Conservation (phyloP, 441 rosid genomes). For the Eruca vesicaria region DNA sequence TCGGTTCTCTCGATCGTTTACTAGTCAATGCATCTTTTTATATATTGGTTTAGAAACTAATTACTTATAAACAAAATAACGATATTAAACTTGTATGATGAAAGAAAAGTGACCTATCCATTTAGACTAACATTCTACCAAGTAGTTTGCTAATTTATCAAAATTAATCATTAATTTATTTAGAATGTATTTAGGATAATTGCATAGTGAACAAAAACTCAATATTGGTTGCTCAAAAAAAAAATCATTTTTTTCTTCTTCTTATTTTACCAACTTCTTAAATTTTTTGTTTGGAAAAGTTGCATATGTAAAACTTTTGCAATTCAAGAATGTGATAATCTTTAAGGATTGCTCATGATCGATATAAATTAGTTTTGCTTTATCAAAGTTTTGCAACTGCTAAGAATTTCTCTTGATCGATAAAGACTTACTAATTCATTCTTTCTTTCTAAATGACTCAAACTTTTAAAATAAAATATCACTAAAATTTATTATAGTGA, state of each 20-base stretch:
- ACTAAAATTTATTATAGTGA: neutral
- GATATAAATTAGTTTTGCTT: neutral
- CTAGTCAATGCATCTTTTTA: conserved; percentile 23
- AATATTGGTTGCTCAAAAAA: no score
- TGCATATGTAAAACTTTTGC: neutral
- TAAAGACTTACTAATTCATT: neutral
- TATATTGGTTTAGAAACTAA: no score
- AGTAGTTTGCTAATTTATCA: neutral
- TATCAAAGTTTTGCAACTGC: neutral
- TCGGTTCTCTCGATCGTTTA: conserved; percentile 24
- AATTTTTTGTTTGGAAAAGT: neutral
- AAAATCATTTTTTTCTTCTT: no score
- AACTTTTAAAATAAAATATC: neutral
- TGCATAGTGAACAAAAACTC: neutral
- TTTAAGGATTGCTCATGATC: no score
- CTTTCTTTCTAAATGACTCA: neutral
- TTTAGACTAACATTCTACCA: neutral
- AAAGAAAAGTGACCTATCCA: neutral
- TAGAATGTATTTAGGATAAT: neutral
- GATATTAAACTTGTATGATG: neutral
- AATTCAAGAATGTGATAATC: neutral
- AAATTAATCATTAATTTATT: neutral
- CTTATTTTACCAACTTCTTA: neutral
- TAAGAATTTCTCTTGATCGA: neutral
- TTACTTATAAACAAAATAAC: neutral